A percentile compares a stretch with the other conserved stretches of the same genome.
These are phyloP conservation scores for Metroxylon sagu DNA, from an alignment of 176 grass and related monocot genomes.

Conservation along the genomic window DNA sequence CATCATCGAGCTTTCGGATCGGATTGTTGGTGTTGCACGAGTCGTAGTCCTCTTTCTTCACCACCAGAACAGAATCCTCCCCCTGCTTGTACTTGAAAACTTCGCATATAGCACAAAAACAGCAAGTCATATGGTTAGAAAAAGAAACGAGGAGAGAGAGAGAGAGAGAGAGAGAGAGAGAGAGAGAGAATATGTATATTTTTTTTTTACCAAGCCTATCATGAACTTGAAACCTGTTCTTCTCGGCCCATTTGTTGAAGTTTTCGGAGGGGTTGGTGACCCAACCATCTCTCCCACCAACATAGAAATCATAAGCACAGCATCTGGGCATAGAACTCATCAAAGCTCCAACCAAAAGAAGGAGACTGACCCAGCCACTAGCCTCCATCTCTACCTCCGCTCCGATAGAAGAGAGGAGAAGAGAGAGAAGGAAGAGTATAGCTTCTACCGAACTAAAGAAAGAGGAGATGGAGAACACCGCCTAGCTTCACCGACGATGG, in stretches of 20 bases:
- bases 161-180: not conserved
- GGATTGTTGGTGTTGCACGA: slow-evolving; percentile 28
- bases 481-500: no score
- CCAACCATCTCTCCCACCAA: slow-evolving; percentile 68
- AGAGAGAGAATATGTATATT: not conserved
- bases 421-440: not conserved
- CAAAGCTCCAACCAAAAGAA: slow-evolving; percentile 3
- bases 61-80: slow-evolving; percentile 25
- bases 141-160: no score
- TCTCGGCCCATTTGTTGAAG: slow-evolving; percentile 65
- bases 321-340: slow-evolving; percentile 19
- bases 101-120: not conserved
- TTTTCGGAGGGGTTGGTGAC: slow-evolving; percentile 63
- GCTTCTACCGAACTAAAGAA: no score
- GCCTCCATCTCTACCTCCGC: not conserved
- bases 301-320: slow-evolving; percentile 59
- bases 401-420: not conserved
- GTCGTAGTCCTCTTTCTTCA: slow-evolving; percentile 28
- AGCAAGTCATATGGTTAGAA: no score
- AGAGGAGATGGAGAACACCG: no score
- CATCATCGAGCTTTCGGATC: slow-evolving; percentile 20
- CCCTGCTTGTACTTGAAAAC: slow-evolving; percentile 50
- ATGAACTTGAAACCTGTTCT: slow-evolving; percentile 61
- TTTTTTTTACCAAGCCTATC: slow-evolving; percentile 47
- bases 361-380: not conserved